A percentile compares a stretch with the other conserved stretches of the same genome.
These are phyloP conservation scores for Lactarius sanguifluus DNA, from an alignment of 768 basidiomycete genomes.

Conservation along the genomic window DNA sequence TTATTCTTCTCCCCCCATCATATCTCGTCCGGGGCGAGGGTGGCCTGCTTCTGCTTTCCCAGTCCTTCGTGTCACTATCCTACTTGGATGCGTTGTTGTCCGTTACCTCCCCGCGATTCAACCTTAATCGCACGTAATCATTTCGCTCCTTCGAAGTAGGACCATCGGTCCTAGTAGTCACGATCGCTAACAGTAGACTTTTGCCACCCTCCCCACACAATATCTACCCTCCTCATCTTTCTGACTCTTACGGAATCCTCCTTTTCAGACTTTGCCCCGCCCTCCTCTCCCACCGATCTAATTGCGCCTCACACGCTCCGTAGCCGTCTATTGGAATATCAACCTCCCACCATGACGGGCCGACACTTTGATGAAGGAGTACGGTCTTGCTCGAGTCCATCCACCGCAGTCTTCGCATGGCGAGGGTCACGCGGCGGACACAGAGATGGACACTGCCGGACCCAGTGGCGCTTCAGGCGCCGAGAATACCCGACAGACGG, in stretches of 20 bases:
- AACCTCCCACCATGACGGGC: conserved; percentile 16
- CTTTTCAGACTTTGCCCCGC: background rate
- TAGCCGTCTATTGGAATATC: background rate
- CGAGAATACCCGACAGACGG: conserved; percentile 31
- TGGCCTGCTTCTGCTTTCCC: conserved; percentile 20
- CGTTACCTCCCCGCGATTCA: conserved; percentile 14
- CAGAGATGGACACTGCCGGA: conserved; percentile 50
- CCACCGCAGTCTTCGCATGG: conserved; percentile 33
- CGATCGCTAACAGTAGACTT: conserved; percentile 17
- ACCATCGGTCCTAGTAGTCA: conserved; percentile 21
- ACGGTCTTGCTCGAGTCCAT: conserved; percentile 25
- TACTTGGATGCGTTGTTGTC: conserved; percentile 25
- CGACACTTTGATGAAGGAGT: conserved; percentile 24
- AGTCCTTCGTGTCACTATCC: conserved; percentile 11
- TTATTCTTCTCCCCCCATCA: conserved; percentile 8
- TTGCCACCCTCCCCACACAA: conserved; percentile 10
- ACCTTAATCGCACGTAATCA: conserved; percentile 27
- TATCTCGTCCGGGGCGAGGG: conserved; percentile 22
- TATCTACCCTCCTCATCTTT: conserved; percentile 11
- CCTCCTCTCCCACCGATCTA: background rate
- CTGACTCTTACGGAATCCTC: background rate
- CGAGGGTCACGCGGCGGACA: conserved; percentile 52
- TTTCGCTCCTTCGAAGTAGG: conserved; percentile 24
- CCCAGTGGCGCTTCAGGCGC: conserved; percentile 44
- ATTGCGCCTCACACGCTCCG: background rate